phyloP scores from a whole-genome alignment of 2,329 filamentous ascomycete species.

The Phoma sp. region DNA sequence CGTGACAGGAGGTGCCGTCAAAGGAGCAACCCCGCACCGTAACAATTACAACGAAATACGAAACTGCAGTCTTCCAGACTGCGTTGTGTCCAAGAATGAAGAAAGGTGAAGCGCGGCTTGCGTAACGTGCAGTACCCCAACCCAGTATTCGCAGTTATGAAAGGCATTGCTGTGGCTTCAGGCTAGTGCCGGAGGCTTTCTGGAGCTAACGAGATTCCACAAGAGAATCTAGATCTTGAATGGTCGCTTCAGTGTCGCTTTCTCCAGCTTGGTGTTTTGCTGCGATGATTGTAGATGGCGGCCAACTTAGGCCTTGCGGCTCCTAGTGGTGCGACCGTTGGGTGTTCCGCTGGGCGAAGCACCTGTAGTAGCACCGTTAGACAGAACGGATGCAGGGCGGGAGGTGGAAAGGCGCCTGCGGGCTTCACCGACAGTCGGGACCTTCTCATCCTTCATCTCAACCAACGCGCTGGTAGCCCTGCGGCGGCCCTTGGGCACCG shows the following conservation, averaged over 20 bases:
- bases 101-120: background rate
- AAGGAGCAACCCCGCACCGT: constrained; percentile 18
- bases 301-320: constrained; percentile 70
- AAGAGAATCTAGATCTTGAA: background rate
- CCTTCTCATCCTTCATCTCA: constrained; percentile 78
- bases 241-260: background rate
- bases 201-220: background rate
- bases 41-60: constrained; percentile 20
- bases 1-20: constrained; percentile 17
- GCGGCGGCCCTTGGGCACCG: constrained; percentile 72
- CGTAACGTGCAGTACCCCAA: background rate
- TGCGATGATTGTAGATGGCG: background rate
- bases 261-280: background rate
- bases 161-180: background rate
- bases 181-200: background rate
- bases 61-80: constrained; percentile 16
- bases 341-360: constrained; percentile 54
- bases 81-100: constrained; percentile 16
- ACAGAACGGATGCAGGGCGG: constrained; percentile 44
- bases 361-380: constrained; percentile 51
- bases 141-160: background rate
- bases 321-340: constrained; percentile 68
- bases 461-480: constrained; percentile 85
- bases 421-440: constrained; percentile 61
- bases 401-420: constrained; percentile 57